phyloP scores from a whole-genome alignment of 352 stramenopile species.

The Phytophthora hibernalis region DNA sequence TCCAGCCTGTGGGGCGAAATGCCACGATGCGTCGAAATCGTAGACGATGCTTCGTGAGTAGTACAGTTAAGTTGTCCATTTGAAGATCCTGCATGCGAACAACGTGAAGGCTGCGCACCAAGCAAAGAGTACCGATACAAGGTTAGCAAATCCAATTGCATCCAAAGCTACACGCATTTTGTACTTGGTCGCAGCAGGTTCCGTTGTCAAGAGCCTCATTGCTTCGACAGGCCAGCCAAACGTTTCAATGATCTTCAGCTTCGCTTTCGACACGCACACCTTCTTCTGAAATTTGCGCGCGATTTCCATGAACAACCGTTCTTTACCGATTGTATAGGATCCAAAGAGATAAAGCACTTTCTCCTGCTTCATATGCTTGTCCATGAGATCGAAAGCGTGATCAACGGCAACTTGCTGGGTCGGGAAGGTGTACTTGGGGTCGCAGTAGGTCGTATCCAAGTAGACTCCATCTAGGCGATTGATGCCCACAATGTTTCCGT shows the following conservation, averaged over 20 bases:
- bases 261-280: conserved; percentile 81
- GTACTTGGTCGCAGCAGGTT: conserved; percentile 74
- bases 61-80: conserved; percentile 86
- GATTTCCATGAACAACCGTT: conserved; percentile 96
- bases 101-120: conserved; percentile 83
- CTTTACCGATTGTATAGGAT: conserved; percentile 98
- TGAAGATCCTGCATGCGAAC: conserved; percentile 94
- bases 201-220: conserved; percentile 91
- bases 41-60: conserved; percentile 74
- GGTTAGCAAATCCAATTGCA: conserved; percentile 1
- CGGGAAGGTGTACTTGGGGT: conserved; percentile 95
- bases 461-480: conserved; percentile 88
- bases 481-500: conserved; percentile 34
- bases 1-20: conserved; percentile 96
- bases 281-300: conserved; percentile 78
- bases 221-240: conserved; percentile 85
- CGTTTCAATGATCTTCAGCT: conserved; percentile 87
- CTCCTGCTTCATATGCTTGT: conserved; percentile 55
- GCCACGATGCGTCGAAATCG: conserved; percentile 89
- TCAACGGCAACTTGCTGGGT: conserved; percentile 82
- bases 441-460: conserved; percentile 97
- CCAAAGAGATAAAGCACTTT: conserved; percentile 95
- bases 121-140: conserved; percentile 1
- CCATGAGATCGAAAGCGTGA: conserved; percentile 68
- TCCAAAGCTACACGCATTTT: conserved; percentile 12